A percentile compares a stretch with the other conserved stretches of the same genome.
These are phyloP conservation scores for Monilinia aucupariae DNA, from an alignment of 2,329 filamentous ascomycete species.

Conservation along the genomic window DNA sequence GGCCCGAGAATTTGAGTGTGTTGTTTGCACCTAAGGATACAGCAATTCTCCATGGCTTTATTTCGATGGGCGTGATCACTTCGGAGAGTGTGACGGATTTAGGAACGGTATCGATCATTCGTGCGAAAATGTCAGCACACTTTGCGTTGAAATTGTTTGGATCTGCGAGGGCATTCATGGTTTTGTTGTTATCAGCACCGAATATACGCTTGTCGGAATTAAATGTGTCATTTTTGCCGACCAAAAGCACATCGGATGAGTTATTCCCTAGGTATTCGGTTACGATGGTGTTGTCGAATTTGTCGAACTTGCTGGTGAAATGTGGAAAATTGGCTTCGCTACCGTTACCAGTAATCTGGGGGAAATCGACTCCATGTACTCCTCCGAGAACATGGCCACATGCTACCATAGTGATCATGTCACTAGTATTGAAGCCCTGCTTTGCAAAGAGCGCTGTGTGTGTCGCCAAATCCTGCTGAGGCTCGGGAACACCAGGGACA, in stretches of 20 bases:
- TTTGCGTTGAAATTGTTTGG: constrained; percentile 41
- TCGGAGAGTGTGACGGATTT: constrained; percentile 45
- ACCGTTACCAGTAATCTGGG: not conserved
- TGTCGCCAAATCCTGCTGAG: constrained; percentile 19
- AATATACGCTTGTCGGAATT: constrained; percentile 52
- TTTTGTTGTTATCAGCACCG: constrained; percentile 49
- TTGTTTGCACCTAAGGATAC: not conserved
- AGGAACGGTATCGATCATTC: constrained; percentile 57
- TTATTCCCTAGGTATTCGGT: not conserved
- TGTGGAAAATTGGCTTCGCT: not conserved
- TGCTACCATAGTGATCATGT: constrained; percentile 24
- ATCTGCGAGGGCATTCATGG: constrained; percentile 44
- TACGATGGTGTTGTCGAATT: not conserved
- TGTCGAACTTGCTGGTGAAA: not conserved
- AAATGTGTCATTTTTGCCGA: constrained; percentile 43
- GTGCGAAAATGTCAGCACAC: constrained; percentile 49
- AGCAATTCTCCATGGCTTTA: not conserved
- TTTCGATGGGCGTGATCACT: constrained; percentile 45
- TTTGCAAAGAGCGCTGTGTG: constrained; percentile 21
- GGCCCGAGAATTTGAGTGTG: not conserved
- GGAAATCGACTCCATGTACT: constrained; percentile 20
- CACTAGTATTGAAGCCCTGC: constrained; percentile 25
- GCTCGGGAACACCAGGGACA: constrained; percentile 23
- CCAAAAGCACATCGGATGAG: constrained; percentile 31
- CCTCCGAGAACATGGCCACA: constrained; percentile 25